Base-by-base conservation (phyloP, 164 flowering plant genomes). In the Piper longum region DNA sequence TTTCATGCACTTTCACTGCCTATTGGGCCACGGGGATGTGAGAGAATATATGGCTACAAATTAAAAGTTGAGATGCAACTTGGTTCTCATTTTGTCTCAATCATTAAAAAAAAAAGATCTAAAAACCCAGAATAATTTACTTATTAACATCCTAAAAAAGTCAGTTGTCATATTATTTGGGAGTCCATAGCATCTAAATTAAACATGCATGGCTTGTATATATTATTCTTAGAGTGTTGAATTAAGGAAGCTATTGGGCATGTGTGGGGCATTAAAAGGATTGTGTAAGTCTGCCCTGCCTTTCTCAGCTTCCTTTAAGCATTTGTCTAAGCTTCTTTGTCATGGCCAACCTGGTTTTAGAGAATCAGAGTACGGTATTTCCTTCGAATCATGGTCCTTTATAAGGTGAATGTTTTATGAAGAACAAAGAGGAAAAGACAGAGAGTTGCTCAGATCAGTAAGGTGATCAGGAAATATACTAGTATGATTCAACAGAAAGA, bases 391-490 rank as follows among this genome's bases (percentile, higher is more conserved):
- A 82, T 75, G 69, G 54, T 16, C 79, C 82, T 79, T 80, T 80
- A 71, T 67, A 74, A 75, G 74, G 79, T 80, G 88, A 86, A 85
- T 77, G 77, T 79, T 70, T 80, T 75, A 73, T 80, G 69, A 26
- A 73, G 65, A 72, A 70, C 74, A 76, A 75, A 76, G 71, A 75
- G 71, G 78, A 77, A 82, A 80, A 69, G 84, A 79, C 85, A 82
- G 73, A 84, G 84, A 86, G 83, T 76, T 74, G 74, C 70, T 76
- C 82, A 76, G 16, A 62, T 26, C 36, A 44, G 55, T 55, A 62
- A 54, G 13, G 64, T 26, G 36, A 26, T 26, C 36, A 26, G 36
- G 36, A 26, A 26, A 26, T 26, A 26, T 26, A 26, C 36, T 26
- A 26, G 36, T 26, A 26, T 26, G 36, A 26, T 26, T 26, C 36